phyloP scores from a whole-genome alignment of 345 rosid species.

The Gossypium sturtianum region DNA sequence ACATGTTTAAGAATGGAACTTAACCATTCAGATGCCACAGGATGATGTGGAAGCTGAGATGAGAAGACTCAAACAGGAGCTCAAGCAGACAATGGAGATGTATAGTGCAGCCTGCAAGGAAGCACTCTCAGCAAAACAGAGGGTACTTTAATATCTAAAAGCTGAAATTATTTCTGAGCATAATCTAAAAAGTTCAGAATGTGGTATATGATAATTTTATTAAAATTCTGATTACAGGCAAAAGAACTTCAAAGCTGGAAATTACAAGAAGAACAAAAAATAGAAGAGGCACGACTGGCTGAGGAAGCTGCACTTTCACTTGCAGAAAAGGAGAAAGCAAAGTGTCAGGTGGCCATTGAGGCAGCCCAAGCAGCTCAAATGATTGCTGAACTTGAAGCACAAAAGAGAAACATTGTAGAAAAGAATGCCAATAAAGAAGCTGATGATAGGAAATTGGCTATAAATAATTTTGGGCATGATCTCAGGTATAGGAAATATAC shows the following conservation, averaged over 20 bases:
- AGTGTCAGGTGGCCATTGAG: background rate
- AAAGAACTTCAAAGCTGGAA: slow-evolving; percentile 1
- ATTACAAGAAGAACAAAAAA: background rate
- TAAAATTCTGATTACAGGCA: background rate
- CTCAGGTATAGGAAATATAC: background rate
- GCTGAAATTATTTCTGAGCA: background rate
- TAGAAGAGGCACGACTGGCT: background rate
- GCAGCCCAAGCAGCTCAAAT: background rate
- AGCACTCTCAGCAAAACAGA: background rate
- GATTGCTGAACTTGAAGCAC: slow-evolving; percentile 5
- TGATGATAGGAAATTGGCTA: background rate
- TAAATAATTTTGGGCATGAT: background rate
- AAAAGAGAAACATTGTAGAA: background rate
- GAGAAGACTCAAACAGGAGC: background rate
- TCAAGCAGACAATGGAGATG: background rate
- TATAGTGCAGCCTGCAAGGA: slow-evolving; percentile 2
- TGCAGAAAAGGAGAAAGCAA: background rate
- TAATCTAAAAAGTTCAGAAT: background rate
- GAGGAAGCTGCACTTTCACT: background rate
- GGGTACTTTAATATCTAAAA: background rate
- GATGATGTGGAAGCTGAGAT: slow-evolving; percentile 2
- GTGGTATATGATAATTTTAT: background rate
- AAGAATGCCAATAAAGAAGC: background rate
- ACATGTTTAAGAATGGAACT: background rate
- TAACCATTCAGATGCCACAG: background rate